These are phyloP conservation scores for Neonectria coccinea DNA, from an alignment of 2,329 filamentous ascomycete species.

Conservation along the genomic window DNA sequence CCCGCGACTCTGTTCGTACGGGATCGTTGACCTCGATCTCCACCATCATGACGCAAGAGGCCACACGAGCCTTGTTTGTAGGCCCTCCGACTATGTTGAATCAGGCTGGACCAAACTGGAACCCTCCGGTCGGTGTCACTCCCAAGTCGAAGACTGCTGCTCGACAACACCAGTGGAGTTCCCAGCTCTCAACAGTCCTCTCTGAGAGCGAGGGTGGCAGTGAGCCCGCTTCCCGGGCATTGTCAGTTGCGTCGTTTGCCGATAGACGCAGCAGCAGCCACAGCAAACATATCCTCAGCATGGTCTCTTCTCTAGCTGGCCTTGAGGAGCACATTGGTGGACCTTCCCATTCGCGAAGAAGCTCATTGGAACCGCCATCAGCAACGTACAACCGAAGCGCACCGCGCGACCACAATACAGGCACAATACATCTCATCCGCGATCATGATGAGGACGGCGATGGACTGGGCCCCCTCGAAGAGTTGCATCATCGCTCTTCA, in stretches of 20 bases:
- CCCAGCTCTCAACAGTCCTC: constrained; percentile 72
- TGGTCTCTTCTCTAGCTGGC: constrained; percentile 64
- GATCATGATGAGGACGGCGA: constrained; percentile 74
- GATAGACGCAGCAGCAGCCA: constrained; percentile 63
- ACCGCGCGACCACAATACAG: constrained; percentile 49
- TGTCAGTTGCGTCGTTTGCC: constrained; percentile 56
- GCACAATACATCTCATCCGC: constrained; percentile 60
- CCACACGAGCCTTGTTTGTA: constrained; percentile 50
- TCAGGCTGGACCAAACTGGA: constrained; percentile 41
- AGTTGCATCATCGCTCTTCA: constrained; percentile 65
- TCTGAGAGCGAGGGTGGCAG: constrained; percentile 70
- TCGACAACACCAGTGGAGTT: constrained; percentile 70
- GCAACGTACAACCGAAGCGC: constrained; percentile 57
- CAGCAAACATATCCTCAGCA: constrained; percentile 67
- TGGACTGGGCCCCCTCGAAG: constrained; percentile 69
- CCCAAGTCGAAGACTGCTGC: constrained; percentile 29
- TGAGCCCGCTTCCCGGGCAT: constrained; percentile 61
- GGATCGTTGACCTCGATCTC: constrained; percentile 68
- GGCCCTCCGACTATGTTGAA: constrained; percentile 44
- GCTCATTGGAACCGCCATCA: constrained; percentile 63
- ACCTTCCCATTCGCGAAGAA: constrained; percentile 55
- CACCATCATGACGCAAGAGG: constrained; percentile 64
- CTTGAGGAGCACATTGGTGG: constrained; percentile 54
- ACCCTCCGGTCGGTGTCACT: constrained; percentile 31
- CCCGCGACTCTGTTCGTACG: constrained; percentile 64